Percentiles rank a stretch among this genome's conserved stretches.
phyloP scores from a whole-genome alignment of 805 yeast species.

The Peterozyma xylosa region DNA sequence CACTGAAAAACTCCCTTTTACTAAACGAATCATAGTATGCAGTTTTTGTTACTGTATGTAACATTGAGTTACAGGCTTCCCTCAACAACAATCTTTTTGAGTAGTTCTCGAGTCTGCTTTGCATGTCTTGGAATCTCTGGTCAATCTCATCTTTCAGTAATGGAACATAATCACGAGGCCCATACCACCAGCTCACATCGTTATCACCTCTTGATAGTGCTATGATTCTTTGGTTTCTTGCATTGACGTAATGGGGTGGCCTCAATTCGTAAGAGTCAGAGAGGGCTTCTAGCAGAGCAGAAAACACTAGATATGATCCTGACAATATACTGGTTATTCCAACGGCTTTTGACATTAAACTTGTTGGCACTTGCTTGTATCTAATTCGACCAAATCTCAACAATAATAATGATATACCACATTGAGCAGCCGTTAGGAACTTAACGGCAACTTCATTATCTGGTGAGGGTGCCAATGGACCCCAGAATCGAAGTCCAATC shows the following conservation, averaged over 20 bases:
- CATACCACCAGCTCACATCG: constrained; percentile 38
- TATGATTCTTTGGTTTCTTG: constrained; percentile 24
- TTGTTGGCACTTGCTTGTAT: not conserved
- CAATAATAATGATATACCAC: constrained; percentile 13
- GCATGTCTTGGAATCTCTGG: not conserved
- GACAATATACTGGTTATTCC: too few species aligned
- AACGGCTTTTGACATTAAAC: too few species aligned
- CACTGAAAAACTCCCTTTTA: not conserved
- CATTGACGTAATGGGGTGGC: constrained; percentile 22
- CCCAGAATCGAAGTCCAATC: constrained; percentile 17
- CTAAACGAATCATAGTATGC: not conserved
- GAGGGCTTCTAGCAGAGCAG: too few species aligned
- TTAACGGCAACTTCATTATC: constrained; percentile 20
- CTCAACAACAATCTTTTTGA: not conserved
- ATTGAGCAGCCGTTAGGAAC: constrained; percentile 18
- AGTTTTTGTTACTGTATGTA: not conserved
- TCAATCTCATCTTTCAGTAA: constrained; percentile 20
- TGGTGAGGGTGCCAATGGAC: constrained; percentile 27
- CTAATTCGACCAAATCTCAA: constrained; percentile 9
- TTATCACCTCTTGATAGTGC: constrained; percentile 30
- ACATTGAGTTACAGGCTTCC: not conserved
- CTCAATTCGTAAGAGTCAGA: too few species aligned
- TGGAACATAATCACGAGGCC: constrained; percentile 39
- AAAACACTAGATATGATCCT: too few species aligned
- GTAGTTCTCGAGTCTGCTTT: not conserved